These are phyloP conservation scores for Dioscorea zingiberensis DNA, from an alignment of 106 monocot species.

Conservation along the genomic window DNA sequence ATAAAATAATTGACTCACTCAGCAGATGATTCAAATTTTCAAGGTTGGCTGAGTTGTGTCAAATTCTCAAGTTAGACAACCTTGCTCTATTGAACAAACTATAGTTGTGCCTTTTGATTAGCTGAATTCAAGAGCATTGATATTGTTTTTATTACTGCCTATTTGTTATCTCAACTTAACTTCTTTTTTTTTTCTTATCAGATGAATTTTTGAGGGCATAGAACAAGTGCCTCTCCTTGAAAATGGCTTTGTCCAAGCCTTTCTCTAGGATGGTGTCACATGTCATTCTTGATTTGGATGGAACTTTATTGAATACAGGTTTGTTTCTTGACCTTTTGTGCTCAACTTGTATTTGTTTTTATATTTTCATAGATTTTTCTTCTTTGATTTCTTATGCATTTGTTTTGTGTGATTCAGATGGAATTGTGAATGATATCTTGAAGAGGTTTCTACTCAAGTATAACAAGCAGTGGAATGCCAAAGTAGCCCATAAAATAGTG, in stretches of 20 bases:
- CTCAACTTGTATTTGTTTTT: not conserved
- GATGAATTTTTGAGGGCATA: too few species aligned
- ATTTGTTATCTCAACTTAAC: too few species aligned
- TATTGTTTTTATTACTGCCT: too few species aligned
- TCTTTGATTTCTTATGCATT: conserved; percentile 1
- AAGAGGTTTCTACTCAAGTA: conserved; percentile 51
- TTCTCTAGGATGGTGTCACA: conserved; percentile 46
- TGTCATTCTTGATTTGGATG: conserved; percentile 93
- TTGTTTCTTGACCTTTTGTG: not conserved
- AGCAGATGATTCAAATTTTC: too few species aligned
- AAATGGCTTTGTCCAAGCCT: conserved; percentile 57
- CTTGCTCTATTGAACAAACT: too few species aligned
- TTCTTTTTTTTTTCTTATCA: too few species aligned
- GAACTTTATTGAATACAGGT: conserved; percentile 95
- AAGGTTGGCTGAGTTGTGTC: too few species aligned
- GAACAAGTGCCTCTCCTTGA: not conserved
- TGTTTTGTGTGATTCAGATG: conserved; percentile 37
- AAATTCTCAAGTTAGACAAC: too few species aligned
- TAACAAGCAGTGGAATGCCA: conserved; percentile 81
- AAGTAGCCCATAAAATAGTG: conserved; percentile 45
- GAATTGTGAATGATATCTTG: conserved; percentile 66
- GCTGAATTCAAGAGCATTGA: too few species aligned
- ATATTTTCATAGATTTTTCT: not conserved
- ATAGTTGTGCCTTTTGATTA: too few species aligned
- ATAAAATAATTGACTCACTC: too few species aligned